Base-by-base conservation (phyloP, 2,329 filamentous ascomycete genomes). In the Colletotrichum theobromicola region DNA sequence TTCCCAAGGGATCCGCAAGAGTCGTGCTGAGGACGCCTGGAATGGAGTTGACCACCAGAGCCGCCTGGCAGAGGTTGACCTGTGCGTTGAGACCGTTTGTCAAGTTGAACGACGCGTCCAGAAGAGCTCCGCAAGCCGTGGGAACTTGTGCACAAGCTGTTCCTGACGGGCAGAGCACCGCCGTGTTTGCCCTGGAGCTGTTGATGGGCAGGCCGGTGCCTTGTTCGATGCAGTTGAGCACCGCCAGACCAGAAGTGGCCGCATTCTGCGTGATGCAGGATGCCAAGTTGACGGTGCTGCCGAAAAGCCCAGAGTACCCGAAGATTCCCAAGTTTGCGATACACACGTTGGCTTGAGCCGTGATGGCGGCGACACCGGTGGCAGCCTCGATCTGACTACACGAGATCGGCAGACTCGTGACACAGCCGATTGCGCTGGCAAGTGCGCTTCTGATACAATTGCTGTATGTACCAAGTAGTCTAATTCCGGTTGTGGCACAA, bases 141-240 rank as follows among this genome's bases (percentile, higher is more conserved):
- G 67, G 71, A 2, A 35, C 5, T 2, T 30, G 46, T 0, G 60
- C 16, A 13, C 71, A 74, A 6, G 53, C 67, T 37, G 7, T 30
- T 15, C 35, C 18, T 3, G 63, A n/a, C 2, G 71, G 71, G 58
- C 71, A 74, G 0, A 66, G 9, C 0, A 32, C 26, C 6, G 66
- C 34, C 15, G 46, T 18, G 3, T 34, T 26, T 7, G 32, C 34
- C 16, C 24, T 46, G 3, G 67, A 42, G 13, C 28, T 37, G 24
- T 24, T 24, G 46, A 32, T 16, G 1, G 50, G 66, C 3, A 73
- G 18, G 5, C 50, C 58, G 30, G 70, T 50, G 4, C 5, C 13
- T 2, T 16, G 16, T 13, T 70, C 60, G 35, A 74, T 35, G 9
- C 71, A 74, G 7, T 34, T 55, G 67, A 74, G 60, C 5, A 65